phyloP scores from a whole-genome alignment of 768 basidiomycete species.

The Gautieria morchelliformis region DNA sequence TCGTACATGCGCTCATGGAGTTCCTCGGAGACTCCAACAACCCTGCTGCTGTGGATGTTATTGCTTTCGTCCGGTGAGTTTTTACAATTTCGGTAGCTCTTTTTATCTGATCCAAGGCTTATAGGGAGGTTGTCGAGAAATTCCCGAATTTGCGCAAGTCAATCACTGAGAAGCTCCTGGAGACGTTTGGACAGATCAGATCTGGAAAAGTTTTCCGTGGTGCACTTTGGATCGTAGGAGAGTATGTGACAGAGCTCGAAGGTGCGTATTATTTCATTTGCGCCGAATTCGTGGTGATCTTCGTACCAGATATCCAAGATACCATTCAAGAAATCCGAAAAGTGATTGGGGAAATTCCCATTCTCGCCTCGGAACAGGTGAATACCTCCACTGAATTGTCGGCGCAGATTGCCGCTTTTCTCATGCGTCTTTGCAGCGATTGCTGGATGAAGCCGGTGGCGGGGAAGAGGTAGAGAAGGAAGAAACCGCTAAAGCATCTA shows the following conservation, averaged over 20 bases:
- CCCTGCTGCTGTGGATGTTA: conserved; percentile 90
- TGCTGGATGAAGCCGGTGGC: conserved; percentile 67
- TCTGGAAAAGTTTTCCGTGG: conserved; percentile 96
- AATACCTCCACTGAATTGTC: conserved; percentile 6
- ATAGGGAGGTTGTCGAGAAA: conserved; percentile 91
- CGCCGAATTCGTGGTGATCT: background rate
- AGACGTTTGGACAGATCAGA: conserved; percentile 78
- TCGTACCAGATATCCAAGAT: conserved; percentile 47
- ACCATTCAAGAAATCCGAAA: conserved; percentile 73
- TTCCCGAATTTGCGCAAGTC: conserved; percentile 79
- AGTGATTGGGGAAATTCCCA: conserved; percentile 94
- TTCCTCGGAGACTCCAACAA: conserved; percentile 94
- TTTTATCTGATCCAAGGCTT: background rate
- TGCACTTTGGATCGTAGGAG: conserved; percentile 96
- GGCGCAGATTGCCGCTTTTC: conserved; percentile 10
- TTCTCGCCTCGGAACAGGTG: conserved; percentile 80
- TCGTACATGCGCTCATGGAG: conserved; percentile 88
- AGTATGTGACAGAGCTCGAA: conserved; percentile 61
- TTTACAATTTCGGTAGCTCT: conserved; percentile 22
- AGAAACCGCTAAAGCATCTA: conserved; percentile 34
- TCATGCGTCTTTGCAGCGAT: conserved; percentile 19
- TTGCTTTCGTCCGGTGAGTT: conserved; percentile 63
- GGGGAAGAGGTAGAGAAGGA: conserved; percentile 42
- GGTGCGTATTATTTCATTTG: conserved; percentile 11
- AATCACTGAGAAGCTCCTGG: conserved; percentile 78